Evolutionary conservation across 176 grass and related monocot species (phyloP), one percentile per base, ranked within the genome.

Genomic region (Avena eriantha): DNA sequence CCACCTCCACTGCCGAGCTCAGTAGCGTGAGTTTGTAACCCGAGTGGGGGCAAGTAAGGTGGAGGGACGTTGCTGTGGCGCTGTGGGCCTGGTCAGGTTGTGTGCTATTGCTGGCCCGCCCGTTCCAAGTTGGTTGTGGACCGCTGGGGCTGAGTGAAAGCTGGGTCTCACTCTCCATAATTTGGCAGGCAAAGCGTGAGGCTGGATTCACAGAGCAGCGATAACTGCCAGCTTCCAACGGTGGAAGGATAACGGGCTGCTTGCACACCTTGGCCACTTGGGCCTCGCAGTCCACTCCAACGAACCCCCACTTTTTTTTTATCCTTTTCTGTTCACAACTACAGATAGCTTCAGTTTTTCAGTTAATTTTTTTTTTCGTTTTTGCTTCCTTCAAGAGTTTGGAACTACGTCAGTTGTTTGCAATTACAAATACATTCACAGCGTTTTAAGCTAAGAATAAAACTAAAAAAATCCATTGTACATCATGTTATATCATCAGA

Each of bases 181-280:
- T 70, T 35, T n/a, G 67, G 67, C 67, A 70, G 67, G 67, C 67
- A 89, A 1, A 10, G 84, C 84, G 81, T 82, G 51, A 85, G 91
- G 85, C 82, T 90, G 85, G 81, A 3, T 87, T 90, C 34, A 90
- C 88, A 90, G 88, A 90, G 88, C 91, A 90, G 81, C 91, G 85
- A 85, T 8, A 10, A 70, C 67, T 70, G 57, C 55, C 63, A 77
- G 71, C 85, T 93, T 43, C 65, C 70, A 50, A 90, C 76, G 81
- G 85, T 92, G 87, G 87, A 48, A 87, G 61, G 76, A 89, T 73
- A 54, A 84, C 80, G 58, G 84, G 68, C 24, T 12, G 69, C 39
- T 72, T 72, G 69, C 39, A 45, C 53, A 7, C 54, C 54, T 0
- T 1, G 54, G 54, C 54, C 54, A 7, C 54, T 19, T 56, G 54